Evolutionary conservation across 2,329 filamentous ascomycete species (phyloP), one percentile per base, ranked within the genome.

Genomic region (Ophiostoma sp.): DNA sequence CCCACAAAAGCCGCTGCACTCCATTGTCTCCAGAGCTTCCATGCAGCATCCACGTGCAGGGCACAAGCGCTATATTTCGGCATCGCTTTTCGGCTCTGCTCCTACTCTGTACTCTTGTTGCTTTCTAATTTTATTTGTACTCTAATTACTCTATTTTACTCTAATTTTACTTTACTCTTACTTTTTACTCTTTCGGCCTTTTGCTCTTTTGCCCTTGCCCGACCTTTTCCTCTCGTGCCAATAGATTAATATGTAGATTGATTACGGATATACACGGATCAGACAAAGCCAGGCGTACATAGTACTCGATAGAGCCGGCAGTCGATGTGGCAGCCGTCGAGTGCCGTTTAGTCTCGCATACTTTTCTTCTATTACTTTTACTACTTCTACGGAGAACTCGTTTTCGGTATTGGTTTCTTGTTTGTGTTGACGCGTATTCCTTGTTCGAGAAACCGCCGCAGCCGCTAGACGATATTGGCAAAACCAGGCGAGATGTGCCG

Each of bases 381-480:
- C 44, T 57, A 27, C 27, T 57, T 57, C 52, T 27, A 57, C n/a
- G n/a, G n/a, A n/a, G n/a, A n/a, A n/a, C 52, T 57, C 52, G 57
- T 62, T 33, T 27, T 62, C 27, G 27, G 57, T 33, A 62, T 35
- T 20, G 57, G 57, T 60, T 33, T 60, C 54, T 60, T 60, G 48
- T 54, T 20, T 23, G 52, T 31, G 57, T 62, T 62, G 57, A 62
- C 27, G 57, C 57, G 57, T 31, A 13, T 27, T 27, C 6, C 52
- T 57, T 57, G 52, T 62, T 62, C 17, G n/a, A 57, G 23, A 57
- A 13, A 31, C 27, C 57, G 27, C 27, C 57, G 23, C 27, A 33
- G 23, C 57, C 27, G 57, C 57, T 62, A 62, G 57, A 57, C 52
- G 27, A 57, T 27, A 57, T 57, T 57, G 52, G 52, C 52, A 57